These are phyloP conservation scores for Vachellia collinsii DNA, from an alignment of 306 rosid species.

Conservation along the genomic window DNA sequence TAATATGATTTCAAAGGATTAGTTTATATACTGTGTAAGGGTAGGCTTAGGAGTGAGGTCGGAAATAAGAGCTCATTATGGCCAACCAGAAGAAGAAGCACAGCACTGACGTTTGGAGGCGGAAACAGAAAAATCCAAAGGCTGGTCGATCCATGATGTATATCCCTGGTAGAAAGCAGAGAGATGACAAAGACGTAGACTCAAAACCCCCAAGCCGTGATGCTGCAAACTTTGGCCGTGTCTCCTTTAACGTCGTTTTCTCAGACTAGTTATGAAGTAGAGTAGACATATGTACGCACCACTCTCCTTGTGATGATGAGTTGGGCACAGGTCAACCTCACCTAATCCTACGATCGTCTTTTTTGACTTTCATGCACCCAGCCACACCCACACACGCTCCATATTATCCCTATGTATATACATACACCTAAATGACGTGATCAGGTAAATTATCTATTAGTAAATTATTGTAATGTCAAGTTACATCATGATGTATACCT, in stretches of 20 bases:
- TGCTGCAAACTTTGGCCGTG: constrained; percentile 25
- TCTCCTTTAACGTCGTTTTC: constrained; percentile 24
- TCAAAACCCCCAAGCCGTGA: constrained; percentile 35
- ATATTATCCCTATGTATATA: background rate
- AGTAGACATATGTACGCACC: background rate
- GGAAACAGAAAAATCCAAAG: constrained; percentile 34
- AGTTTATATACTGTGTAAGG: background rate
- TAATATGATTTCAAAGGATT: background rate
- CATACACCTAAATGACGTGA: constrained; percentile 1
- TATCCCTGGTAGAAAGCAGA: too few relatives aligned
- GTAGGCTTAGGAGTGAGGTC: background rate
- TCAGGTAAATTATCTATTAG: constrained; percentile 10
- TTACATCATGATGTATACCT: constrained; percentile 4
- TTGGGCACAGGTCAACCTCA: constrained; percentile 39
- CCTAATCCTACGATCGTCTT: constrained; percentile 42
- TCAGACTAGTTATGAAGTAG: background rate
- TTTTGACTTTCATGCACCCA: constrained; percentile 39
- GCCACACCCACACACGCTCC: background rate
- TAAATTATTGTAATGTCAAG: background rate
- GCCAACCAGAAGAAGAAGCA: constrained; percentile 25
- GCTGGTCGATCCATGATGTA: constrained; percentile 15
- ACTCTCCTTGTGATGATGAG: background rate
- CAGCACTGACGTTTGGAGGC: constrained; percentile 32
- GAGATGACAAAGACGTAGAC: constrained; percentile 32
- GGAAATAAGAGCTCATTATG: background rate